Base-by-base conservation (phyloP, 2,329 filamentous ascomycete genomes). In the Fusarium nurragi region DNA sequence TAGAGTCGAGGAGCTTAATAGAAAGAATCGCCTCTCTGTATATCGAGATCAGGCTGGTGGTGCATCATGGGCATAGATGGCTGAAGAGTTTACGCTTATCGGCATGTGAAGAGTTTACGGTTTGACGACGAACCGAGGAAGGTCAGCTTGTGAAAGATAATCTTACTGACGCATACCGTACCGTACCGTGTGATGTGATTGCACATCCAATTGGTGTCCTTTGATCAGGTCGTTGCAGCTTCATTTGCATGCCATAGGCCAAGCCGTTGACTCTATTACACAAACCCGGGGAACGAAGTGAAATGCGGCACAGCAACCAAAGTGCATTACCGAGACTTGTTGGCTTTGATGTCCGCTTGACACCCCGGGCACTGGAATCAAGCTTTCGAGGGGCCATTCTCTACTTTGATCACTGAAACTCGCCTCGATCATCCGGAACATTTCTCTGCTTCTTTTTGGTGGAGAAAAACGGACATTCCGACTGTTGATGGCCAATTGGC, bases 61-160 rank as follows among this genome's bases (percentile, higher is more conserved):
- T 21, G 47, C 45, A 56, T 43, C 16, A 62, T 61, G 36, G 36
- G 47, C 51, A 49, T 48, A 50, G 47, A 50, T 60, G 50, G 63
- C 62, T 28, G 21, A 43, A 12, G 18, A 39, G 16, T 19, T 40
- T 12, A 49, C 45, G 26, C 32, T 22, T 21, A 32, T 60, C 26
- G 41, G 44, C 64, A 66, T 66, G 64, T 64, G 54, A 66, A 66
- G 53, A 32, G 44, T 47, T 25, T 21, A 21, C 38, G 8, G 25
- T 28, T 43, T n/a, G 40, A 55, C 10, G 36, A 36, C 22, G 57
- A 36, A 55, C 63, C 63, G 63, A 66, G 63, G 63, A 55, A 30
- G 23, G 21, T n/a, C 53, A 30, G 23, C 53, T 57, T 26, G 63
- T 66, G 63, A 63, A 67, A 66, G 63, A 66, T 66, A 66, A 67